Percentiles rank a stretch among this genome's conserved stretches.
phyloP scores from a whole-genome alignment of 805 yeast genomes.

The Kuraishia cidri region DNA sequence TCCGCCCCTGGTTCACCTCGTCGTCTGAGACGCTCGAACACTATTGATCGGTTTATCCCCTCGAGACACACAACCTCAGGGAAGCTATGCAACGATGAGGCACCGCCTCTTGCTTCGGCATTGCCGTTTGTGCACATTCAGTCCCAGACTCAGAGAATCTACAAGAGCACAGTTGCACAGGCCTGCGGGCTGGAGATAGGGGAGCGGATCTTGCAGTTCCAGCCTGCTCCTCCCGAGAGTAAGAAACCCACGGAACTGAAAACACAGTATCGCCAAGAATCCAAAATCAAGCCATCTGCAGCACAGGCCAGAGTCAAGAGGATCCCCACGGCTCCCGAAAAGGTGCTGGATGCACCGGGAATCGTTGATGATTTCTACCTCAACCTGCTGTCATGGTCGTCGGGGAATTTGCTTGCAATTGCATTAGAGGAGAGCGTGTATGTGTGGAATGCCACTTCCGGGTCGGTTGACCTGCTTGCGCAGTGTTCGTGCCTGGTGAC shows the following conservation, averaged over 20 bases:
- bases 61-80: constrained; percentile 41
- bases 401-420: constrained; percentile 72
- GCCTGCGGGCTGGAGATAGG: constrained; percentile 88
- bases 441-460: constrained; percentile 86
- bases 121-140: constrained; percentile 44
- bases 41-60: constrained; percentile 57
- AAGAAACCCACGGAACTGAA: constrained; percentile 14
- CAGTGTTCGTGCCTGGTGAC: constrained; percentile 36
- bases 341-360: constrained; percentile 95
- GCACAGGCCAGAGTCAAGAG: constrained; percentile 67
- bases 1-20: constrained; percentile 3
- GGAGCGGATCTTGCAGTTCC: constrained; percentile 76
- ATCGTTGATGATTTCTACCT: constrained; percentile 87
- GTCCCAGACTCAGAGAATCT: constrained; percentile 45
- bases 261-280: constrained; percentile 14
- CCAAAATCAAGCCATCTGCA: constrained; percentile 15
- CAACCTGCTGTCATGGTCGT: constrained; percentile 83
- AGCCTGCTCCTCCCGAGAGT: constrained; percentile 75
- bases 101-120: constrained; percentile 20
- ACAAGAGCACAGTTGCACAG: constrained; percentile 79
- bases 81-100: constrained; percentile 27
- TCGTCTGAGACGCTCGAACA: constrained; percentile 16
- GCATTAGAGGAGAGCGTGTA: constrained; percentile 81
- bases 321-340: constrained; percentile 81
- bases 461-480: constrained; percentile 61